Conservation (phyloP, 129 eudicot genomes). For the Sambucus nigra region DNA sequence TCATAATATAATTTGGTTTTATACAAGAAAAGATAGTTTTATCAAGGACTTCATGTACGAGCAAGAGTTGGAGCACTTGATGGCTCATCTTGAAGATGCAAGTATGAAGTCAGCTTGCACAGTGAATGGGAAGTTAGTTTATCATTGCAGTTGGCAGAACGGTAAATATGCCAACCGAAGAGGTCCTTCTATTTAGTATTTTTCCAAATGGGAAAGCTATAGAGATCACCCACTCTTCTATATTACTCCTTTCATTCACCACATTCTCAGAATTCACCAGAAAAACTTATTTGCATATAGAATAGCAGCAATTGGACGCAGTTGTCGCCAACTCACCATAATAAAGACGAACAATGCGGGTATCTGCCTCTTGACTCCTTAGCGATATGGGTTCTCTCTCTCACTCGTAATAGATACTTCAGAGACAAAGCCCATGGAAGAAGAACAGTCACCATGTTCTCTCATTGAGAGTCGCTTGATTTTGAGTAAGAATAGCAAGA, state of each 20-base stretch:
- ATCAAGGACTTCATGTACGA: too few relatives aligned
- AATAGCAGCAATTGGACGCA: neutral
- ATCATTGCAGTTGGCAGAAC: neutral
- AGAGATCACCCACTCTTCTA: neutral
- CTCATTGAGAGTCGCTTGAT: neutral
- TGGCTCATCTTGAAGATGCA: neutral
- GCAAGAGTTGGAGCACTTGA: neutral
- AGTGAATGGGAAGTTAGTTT: too few relatives aligned
- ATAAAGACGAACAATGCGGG: too few relatives aligned
- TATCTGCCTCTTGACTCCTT: too few relatives aligned
- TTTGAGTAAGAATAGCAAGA: neutral
- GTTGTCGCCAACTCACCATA: neutral
- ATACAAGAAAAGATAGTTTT: too few relatives aligned
- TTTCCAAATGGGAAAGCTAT: slow-evolving; percentile 1
- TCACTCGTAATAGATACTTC: neutral
- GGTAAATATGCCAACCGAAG: neutral
- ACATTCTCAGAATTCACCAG: neutral
- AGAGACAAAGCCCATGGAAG: neutral
- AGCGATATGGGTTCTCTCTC: neutral
- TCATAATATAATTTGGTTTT: too few relatives aligned
- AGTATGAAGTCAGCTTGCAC: neutral
- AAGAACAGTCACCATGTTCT: neutral
- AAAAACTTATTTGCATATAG: neutral
- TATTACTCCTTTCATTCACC: neutral
- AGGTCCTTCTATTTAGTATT: neutral